These are phyloP conservation scores for Cetraspora pellucida DNA, from an alignment of 192 early-diverging fungal genomes.

Conservation along the genomic window DNA sequence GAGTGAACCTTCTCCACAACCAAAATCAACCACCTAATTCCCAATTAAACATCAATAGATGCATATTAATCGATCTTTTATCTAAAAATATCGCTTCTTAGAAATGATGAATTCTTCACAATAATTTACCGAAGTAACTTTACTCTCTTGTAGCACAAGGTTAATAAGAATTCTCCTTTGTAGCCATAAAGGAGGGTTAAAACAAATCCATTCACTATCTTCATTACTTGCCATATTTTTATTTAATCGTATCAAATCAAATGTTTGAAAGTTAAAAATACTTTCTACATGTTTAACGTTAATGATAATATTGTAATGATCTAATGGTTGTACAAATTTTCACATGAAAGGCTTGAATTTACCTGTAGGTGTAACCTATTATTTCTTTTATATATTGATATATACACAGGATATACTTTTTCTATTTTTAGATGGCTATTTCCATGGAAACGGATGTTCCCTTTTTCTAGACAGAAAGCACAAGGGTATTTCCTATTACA, in stretches of 20 bases:
- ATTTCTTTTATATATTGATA: no score
- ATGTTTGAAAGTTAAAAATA: not conserved
- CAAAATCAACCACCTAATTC: conserved; percentile 75
- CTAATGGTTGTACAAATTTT: no score
- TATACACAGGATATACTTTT: no score
- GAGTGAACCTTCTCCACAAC: conserved; percentile 84
- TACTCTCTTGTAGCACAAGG: conserved; percentile 51
- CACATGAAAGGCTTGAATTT: no score
- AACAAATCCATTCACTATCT: conserved; percentile 6
- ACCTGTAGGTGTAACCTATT: no score
- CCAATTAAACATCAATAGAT: not conserved
- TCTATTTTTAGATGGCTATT: no score
- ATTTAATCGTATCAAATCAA: not conserved
- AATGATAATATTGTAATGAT: no score
- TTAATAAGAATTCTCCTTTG: conserved; percentile 73
- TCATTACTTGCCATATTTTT: not conserved
- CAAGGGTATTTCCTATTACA: no score
- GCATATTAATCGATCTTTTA: not conserved
- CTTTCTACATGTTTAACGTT: not conserved
- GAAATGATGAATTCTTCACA: no score
- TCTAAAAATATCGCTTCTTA: no score
- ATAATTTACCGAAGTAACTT: conserved; percentile 51
- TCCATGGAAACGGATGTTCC: no score
- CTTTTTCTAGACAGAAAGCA: no score
- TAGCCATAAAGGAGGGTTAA: conserved; percentile 77